Conservation (phyloP, 1,139 yeast genomes). For the Candida albicans region DNA sequence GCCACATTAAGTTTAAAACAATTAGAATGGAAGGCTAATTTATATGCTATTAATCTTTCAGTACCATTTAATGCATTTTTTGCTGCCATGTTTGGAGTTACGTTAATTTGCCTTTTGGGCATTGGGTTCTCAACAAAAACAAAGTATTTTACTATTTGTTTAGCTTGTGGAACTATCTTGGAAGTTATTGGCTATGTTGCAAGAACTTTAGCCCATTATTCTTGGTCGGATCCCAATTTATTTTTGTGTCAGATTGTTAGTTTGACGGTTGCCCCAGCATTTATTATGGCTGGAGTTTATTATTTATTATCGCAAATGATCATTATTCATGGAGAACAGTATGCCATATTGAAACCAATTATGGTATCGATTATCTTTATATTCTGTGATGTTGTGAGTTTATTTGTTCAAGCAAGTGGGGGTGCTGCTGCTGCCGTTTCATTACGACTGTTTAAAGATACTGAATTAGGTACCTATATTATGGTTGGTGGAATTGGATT, state of each 20-base stretch:
- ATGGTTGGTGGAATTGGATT: constrained; percentile 43
- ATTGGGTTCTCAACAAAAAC: constrained; percentile 44
- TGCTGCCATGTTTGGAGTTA: constrained; percentile 21
- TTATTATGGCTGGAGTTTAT: constrained; percentile 42
- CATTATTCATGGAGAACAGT: constrained; percentile 28
- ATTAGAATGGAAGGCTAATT: constrained; percentile 24
- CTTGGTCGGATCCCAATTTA: constrained; percentile 22
- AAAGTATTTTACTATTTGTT: constrained; percentile 70
- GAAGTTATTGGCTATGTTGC: constrained; percentile 76
- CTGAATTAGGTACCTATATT: constrained; percentile 29
- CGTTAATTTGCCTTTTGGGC: constrained; percentile 24
- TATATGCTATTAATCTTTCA: constrained; percentile 33
- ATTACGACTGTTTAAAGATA: constrained; percentile 17
- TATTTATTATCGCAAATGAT: constrained; percentile 36
- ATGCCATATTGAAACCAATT: constrained; percentile 29
- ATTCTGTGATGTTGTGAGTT: constrained; percentile 32
- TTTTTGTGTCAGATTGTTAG: constrained; percentile 36
- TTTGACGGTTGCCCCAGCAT: constrained; percentile 41
- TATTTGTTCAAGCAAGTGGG: constrained; percentile 38
- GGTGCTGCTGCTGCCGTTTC: constrained; percentile 36
- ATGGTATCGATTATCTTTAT: constrained; percentile 39
- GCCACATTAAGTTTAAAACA: constrained; percentile 33
- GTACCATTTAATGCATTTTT: constrained; percentile 27
- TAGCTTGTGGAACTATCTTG: constrained; percentile 57
- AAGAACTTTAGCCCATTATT: constrained; percentile 45